Conservation (phyloP, 2,329 filamentous ascomycete species). For the Neoascochyta sp. region DNA sequence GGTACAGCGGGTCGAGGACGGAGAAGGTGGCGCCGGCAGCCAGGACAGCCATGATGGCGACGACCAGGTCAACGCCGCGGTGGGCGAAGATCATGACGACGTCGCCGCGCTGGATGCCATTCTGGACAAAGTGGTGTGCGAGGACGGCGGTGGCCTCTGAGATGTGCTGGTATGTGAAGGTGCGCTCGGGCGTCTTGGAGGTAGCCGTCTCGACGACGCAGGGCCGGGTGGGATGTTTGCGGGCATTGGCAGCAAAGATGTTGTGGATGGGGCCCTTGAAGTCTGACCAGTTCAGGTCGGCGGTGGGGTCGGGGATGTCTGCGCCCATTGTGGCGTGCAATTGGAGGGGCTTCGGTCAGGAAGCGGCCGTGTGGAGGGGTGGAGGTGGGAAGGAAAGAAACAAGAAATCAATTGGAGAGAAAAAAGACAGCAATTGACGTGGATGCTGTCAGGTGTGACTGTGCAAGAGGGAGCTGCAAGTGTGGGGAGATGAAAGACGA, state of each 20-base stretch:
- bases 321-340: slow-evolving; percentile 30
- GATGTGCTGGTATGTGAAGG: slow-evolving; percentile 83
- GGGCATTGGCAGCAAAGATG: slow-evolving; percentile 64
- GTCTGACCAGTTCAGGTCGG: slow-evolving; percentile 64
- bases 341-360: too few relatives aligned
- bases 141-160: slow-evolving; percentile 77
- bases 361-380: slow-evolving; percentile 8
- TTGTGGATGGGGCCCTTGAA: slow-evolving; percentile 67
- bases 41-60: slow-evolving; percentile 72
- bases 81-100: slow-evolving; percentile 92
- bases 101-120: slow-evolving; percentile 72
- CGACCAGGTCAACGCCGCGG: slow-evolving; percentile 72
- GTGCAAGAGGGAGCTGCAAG: too few relatives aligned
- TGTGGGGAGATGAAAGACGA: too few relatives aligned
- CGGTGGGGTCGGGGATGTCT: slow-evolving; percentile 60
- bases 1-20: slow-evolving; percentile 79
- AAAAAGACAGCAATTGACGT: too few relatives aligned
- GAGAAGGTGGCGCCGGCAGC: slow-evolving; percentile 59
- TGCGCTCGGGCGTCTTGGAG: slow-evolving; percentile 53
- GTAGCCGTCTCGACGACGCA: slow-evolving; percentile 66
- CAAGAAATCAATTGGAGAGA: too few relatives aligned
- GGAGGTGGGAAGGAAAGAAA: too few relatives aligned
- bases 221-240: slow-evolving; percentile 62
- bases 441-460: too few relatives aligned
- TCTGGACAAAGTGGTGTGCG: slow-evolving; percentile 71